Evolutionary conservation across 495 filamentous ascomycete genomes (phyloP).

Genomic region (Chaetomium tenue): DNA sequence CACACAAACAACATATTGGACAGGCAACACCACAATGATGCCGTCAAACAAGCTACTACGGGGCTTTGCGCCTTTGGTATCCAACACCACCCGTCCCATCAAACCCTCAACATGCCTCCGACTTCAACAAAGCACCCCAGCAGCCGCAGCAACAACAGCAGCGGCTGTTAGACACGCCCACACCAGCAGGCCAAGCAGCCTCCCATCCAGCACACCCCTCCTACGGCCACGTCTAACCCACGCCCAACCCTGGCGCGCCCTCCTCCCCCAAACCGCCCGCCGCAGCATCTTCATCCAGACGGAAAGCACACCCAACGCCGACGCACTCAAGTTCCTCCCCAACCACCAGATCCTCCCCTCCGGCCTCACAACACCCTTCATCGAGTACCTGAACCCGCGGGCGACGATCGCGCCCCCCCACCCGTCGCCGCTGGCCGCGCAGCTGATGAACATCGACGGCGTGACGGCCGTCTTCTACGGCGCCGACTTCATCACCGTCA

Average conservation of each 20-base stretch:
- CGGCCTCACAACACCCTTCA: conserved; percentile 66
- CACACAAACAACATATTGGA: background rate
- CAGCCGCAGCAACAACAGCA: background rate
- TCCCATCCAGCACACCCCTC: conserved; percentile 4
- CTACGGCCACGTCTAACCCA: conserved; percentile 25
- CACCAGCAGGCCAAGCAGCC: conserved; percentile 14
- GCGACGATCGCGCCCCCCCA: conserved; percentile 85
- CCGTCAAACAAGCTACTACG: conserved; percentile 30
- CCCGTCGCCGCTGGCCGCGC: conserved; percentile 87
- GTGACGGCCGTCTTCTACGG: conserved; percentile 95
- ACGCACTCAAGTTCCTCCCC: conserved; percentile 93
- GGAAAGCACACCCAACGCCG: conserved; percentile 84
- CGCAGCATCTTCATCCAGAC: conserved; percentile 98
- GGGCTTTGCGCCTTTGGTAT: conserved; percentile 33
- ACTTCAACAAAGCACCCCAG: conserved; percentile 14
- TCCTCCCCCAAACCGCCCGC: conserved; percentile 11
- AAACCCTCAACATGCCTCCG: conserved; percentile 26
- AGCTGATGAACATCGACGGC: conserved; percentile 87
- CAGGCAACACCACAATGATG: conserved; percentile 21
- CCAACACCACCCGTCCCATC: conserved; percentile 22
- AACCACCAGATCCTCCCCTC: conserved; percentile 78
- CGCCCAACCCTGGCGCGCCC: conserved; percentile 1
- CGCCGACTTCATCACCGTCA: conserved; percentile 92
- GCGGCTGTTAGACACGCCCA: conserved; percentile 25
- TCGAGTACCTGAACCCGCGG: conserved; percentile 88